Base-by-base conservation (phyloP, 2,329 filamentous ascomycete species). In the Hypoxylon rubiginosum region DNA sequence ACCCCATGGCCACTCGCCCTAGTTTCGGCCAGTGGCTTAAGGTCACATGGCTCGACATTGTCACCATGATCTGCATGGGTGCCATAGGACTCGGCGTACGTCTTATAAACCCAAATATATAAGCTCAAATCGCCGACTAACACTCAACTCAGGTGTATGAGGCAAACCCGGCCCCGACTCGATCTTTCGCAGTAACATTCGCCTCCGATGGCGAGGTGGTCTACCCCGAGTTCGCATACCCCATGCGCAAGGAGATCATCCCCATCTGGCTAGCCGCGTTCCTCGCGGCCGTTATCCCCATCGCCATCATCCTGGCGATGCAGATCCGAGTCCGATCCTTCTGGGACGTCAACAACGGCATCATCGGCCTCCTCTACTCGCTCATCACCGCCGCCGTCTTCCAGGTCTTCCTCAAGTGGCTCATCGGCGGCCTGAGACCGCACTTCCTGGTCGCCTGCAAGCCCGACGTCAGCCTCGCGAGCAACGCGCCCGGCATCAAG, bases 391-490 rank as follows among this genome's bases (percentile, higher is more conserved):
- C 89, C 3, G 88, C 90, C n/a, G 87, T 93, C 53, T 92, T 93
- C 80, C 91, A 93, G 74, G 90, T 93, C 70, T 90, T 92, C 74
- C 73, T 93, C 76, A 93, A 93, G 79, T 90, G 86, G 85, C 85
- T 93, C 45, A 92, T 93, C 67, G 91, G 91, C 13, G 91, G 90
- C 13, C 80, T 91, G 19, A 85, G 90, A n/a, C 91, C 91, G 0
- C 88, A 92, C 76, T 93, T 92, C 80, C 83, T 93, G 19, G 84
- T 83, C 21, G 90, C 91, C 57, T 93, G 90, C 83, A 85, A 90
- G 76, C 91, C 90, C 0, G 83, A 84, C 60, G 74, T 86, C n/a
- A 79, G 79, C 3, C 78, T 78, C 0, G 77, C 78, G 13, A 79
- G 81, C 49, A 77, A 78, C 36, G 79, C 78, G 3, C 71, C 78